Evolutionary conservation across 352 stramenopile genomes (phyloP).

Genomic region (Phytophthora constricta): DNA sequence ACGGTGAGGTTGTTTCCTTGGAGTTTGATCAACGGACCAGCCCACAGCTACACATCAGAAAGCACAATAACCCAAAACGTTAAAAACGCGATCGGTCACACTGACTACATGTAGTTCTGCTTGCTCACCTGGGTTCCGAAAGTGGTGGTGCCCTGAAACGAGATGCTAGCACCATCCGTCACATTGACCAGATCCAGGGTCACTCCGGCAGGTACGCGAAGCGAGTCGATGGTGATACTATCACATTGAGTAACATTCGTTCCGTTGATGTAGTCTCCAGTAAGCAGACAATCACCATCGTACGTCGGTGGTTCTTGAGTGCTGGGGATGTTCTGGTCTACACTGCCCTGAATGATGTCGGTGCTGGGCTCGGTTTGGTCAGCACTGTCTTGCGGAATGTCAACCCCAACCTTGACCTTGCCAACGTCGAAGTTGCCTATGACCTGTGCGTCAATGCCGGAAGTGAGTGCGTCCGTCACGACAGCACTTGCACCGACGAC

Average conservation of each 20-base stretch:
- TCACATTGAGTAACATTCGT: slow-evolving; percentile 24
- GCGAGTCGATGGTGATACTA: slow-evolving; percentile 27
- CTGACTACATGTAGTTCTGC: neutral
- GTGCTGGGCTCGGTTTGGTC: neutral
- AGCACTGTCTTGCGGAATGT: neutral
- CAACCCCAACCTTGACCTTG: neutral
- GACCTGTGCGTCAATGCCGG: neutral
- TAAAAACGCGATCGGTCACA: neutral
- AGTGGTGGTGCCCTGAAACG: slow-evolving; percentile 35
- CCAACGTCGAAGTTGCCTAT: neutral
- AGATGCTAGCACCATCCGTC: slow-evolving; percentile 28
- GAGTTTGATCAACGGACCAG: slow-evolving; percentile 35
- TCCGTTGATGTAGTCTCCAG: slow-evolving; percentile 36
- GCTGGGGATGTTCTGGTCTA: slow-evolving; percentile 1
- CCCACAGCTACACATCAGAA: neutral
- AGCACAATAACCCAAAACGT: too few species aligned
- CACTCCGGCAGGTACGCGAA: slow-evolving; percentile 35
- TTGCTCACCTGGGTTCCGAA: slow-evolving; percentile 32
- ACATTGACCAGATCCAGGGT: slow-evolving; percentile 41
- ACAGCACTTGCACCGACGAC: neutral
- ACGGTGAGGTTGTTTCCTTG: slow-evolving; percentile 37
- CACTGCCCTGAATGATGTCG: neutral
- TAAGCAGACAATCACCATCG: slow-evolving; percentile 32
- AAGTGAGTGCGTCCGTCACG: neutral
- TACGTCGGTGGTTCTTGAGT: slow-evolving; percentile 9